phyloP scores from a whole-genome alignment of 2,329 filamentous ascomycete genomes.

The Xylariaceae sp. region DNA sequence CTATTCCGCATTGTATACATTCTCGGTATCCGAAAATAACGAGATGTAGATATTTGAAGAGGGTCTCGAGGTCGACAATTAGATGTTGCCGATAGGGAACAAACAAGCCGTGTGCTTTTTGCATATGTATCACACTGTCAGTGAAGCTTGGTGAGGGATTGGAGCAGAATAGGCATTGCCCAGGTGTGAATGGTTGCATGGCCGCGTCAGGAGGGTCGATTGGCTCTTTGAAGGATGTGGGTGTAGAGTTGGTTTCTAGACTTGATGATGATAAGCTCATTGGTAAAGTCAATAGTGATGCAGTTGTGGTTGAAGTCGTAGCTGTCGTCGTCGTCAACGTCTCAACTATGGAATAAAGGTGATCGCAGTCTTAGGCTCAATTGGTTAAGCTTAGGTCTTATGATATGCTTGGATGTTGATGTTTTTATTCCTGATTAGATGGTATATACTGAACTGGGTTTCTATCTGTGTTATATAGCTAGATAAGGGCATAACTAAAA shows the following conservation, averaged over 20 bases:
- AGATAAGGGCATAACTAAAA: no score
- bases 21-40: slow-evolving; percentile 55
- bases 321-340: slow-evolving; percentile 29
- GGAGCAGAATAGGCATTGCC: slow-evolving; percentile 37
- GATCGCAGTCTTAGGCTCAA: not conserved
- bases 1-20: slow-evolving; percentile 57
- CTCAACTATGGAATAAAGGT: slow-evolving; percentile 14
- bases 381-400: not conserved
- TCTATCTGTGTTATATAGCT: slow-evolving; percentile 1
- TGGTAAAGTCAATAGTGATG: slow-evolving; percentile 17
- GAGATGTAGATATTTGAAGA: slow-evolving; percentile 55
- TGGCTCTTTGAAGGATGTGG: slow-evolving; percentile 13
- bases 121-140: slow-evolving; percentile 51
- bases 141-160: slow-evolving; percentile 22
- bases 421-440: not conserved
- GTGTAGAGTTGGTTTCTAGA: slow-evolving; percentile 16
- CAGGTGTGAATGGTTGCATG: slow-evolving; percentile 32
- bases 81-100: slow-evolving; percentile 48
- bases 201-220: slow-evolving; percentile 15
- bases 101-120: slow-evolving; percentile 52
- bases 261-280: slow-evolving; percentile 28
- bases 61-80: slow-evolving; percentile 51
- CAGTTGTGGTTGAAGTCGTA: slow-evolving; percentile 26
- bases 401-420: not conserved
- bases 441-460: not conserved